Evolutionary conservation across 208 protist genomes (phyloP).

Genomic region (Leishmania gerbilli): DNA sequence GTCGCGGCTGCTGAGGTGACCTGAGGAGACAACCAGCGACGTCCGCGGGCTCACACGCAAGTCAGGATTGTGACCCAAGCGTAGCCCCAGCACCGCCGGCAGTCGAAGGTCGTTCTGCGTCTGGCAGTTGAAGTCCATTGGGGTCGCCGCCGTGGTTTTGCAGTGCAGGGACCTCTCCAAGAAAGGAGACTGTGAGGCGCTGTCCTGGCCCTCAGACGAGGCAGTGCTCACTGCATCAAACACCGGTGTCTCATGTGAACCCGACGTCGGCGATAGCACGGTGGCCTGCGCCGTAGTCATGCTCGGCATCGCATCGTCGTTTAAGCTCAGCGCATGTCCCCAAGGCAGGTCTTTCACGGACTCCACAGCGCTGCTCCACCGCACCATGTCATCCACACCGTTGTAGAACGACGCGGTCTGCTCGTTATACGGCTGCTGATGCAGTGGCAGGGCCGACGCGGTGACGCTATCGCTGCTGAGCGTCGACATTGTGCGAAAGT

Average conservation of each 20-base stretch:
- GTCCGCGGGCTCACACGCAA: neutral
- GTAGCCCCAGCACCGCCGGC: neutral
- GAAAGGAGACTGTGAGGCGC: neutral
- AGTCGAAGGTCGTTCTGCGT: neutral
- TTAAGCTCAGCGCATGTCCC: neutral
- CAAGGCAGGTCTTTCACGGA: neutral
- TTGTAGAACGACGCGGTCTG: slow-evolving; percentile 50
- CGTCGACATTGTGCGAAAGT: neutral
- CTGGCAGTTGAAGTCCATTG: neutral
- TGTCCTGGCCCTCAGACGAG: neutral
- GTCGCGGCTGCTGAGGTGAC: neutral
- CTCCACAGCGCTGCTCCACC: slow-evolving; percentile 9
- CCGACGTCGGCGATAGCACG: neutral
- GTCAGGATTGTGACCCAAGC: too few relatives aligned
- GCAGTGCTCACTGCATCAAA: neutral
- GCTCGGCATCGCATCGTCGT: neutral
- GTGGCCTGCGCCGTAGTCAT: neutral
- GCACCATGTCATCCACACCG: slow-evolving; percentile 12
- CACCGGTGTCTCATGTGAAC: slow-evolving; percentile 1
- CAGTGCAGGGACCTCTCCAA: neutral
- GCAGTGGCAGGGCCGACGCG: slow-evolving; percentile 25
- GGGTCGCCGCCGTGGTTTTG: neutral
- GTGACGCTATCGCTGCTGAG: slow-evolving; percentile 4
- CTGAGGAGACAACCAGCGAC: neutral
- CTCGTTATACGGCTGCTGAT: slow-evolving; percentile 49